phyloP scores from a whole-genome alignment of 441 rosid genomes.

The Bocquillonia castaneifolia region DNA sequence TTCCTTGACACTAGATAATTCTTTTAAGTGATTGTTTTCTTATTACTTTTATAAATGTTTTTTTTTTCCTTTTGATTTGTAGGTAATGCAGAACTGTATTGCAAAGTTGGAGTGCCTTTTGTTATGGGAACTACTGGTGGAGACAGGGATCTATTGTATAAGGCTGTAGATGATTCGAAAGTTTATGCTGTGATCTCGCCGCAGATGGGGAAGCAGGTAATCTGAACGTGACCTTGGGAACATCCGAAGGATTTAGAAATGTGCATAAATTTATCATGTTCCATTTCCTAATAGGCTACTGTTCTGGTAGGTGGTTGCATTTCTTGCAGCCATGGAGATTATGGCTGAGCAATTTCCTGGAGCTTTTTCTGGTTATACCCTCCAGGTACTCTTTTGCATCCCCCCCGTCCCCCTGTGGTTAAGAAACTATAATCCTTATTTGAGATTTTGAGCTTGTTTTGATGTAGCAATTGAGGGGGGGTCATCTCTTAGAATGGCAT shows the following conservation, averaged over 20 bases:
- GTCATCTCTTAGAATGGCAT: neutral
- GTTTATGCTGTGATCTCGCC: conserved; percentile 77
- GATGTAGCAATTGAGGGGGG: neutral
- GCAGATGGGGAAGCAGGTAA: conserved; percentile 84
- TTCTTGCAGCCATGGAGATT: conserved; percentile 91
- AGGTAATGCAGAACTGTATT: conserved; percentile 71
- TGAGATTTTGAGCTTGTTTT: neutral
- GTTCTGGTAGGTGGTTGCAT: conserved; percentile 68
- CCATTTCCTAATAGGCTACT: conserved; percentile 15
- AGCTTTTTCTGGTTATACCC: conserved; percentile 76
- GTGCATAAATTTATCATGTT: neutral
- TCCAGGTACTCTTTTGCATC: conserved; percentile 43
- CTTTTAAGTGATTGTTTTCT: neutral
- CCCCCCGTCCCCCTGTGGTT: neutral
- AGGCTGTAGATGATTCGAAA: conserved; percentile 54
- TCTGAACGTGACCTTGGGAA: conserved; percentile 2
- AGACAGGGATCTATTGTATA: conserved; percentile 49
- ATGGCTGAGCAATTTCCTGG: conserved; percentile 89
- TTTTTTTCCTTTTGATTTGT: conserved; percentile 14
- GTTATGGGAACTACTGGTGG: conserved; percentile 95
- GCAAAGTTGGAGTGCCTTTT: conserved; percentile 83
- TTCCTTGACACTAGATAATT: neutral
- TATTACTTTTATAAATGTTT: too few relatives aligned
- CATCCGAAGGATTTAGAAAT: conserved; percentile 1
- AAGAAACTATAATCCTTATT: neutral